These are phyloP conservation scores for Atractiella rhizophila DNA, from an alignment of 768 basidiomycete genomes.

Conservation along the genomic window DNA sequence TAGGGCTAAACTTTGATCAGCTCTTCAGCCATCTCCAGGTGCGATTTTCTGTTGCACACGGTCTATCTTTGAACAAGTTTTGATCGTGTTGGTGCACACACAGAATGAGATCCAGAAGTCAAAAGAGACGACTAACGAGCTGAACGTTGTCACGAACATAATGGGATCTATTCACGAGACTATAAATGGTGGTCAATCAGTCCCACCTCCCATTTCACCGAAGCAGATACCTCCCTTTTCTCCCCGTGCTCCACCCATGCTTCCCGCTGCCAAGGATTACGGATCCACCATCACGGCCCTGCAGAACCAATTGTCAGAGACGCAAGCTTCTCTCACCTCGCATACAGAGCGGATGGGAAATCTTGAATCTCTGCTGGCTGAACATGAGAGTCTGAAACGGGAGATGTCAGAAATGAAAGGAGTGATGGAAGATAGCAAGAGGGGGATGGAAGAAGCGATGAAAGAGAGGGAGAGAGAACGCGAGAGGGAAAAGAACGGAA, in stretches of 20 bases:
- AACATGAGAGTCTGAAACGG: conserved; percentile 57
- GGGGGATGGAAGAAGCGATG: conserved; percentile 35
- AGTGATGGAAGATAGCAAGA: conserved; percentile 15
- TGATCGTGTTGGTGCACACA: no score
- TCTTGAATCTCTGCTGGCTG: conserved; percentile 52
- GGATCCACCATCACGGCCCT: conserved; percentile 34
- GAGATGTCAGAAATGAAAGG: conserved; percentile 52
- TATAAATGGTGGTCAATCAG: conserved; percentile 51
- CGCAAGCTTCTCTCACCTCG: conserved; percentile 44
- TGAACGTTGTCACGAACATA: conserved; percentile 44
- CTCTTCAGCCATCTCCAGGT: conserved; percentile 59
- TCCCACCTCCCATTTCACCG: conserved; percentile 21
- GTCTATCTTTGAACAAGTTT: no score
- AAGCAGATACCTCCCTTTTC: conserved; percentile 11
- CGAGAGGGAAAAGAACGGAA: no score
- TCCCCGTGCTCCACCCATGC: conserved; percentile 14
- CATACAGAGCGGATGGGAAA: conserved; percentile 57
- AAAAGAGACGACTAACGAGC: conserved; percentile 68
- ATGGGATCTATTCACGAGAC: conserved; percentile 81
- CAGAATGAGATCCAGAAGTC: conserved; percentile 76
- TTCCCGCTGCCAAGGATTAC: conserved; percentile 10
- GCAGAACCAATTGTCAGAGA: conserved; percentile 58
- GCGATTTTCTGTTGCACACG: neutral
- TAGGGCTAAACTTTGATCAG: conserved; percentile 65
- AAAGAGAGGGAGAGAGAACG: conserved; percentile 28